A percentile compares a stretch with the other conserved stretches of the same genome.
phyloP scores from a whole-genome alignment of 257 asterid genomes.

The Fraxinus quadrangulata region DNA sequence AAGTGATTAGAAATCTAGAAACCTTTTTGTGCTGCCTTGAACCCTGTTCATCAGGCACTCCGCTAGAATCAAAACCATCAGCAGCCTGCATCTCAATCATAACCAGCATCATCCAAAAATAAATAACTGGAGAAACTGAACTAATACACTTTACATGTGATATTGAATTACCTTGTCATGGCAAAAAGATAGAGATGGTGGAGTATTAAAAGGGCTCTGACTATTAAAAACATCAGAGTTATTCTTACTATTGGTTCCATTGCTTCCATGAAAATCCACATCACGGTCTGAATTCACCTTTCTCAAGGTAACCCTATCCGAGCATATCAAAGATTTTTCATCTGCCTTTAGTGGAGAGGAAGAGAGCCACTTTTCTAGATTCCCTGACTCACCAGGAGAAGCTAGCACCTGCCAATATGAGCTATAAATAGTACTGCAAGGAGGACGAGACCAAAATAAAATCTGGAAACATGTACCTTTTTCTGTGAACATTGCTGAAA shows the following conservation, averaged over 20 bases:
- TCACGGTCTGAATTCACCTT: conserved; percentile 33
- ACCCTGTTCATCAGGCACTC: conserved; percentile 51
- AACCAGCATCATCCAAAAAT: conserved; percentile 26
- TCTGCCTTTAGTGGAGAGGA: conserved; percentile 66
- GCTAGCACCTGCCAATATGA: conserved; percentile 43
- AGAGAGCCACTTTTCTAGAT: conserved; percentile 70
- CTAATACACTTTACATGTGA: conserved; percentile 16
- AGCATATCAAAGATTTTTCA: conserved; percentile 47
- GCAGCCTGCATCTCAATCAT: conserved; percentile 50
- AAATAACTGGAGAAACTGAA: conserved; percentile 18
- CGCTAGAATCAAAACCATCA: conserved; percentile 44
- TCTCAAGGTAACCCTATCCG: conserved; percentile 39
- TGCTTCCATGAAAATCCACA: conserved; percentile 37
- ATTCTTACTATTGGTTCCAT: conserved; percentile 33
- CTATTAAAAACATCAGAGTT: conserved; percentile 43
- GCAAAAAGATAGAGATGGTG: conserved; percentile 81
- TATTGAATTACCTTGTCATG: conserved; percentile 59
- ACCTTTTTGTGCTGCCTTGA: conserved; percentile 92
- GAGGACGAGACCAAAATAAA: conserved; percentile 18
- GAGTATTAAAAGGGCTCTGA: conserved; percentile 88
- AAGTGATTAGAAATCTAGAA: conserved; percentile 29
- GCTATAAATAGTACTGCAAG: conserved; percentile 15
- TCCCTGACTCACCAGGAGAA: conserved; percentile 57
- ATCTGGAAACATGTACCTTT: conserved; percentile 44
- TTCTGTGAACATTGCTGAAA: conserved; percentile 66